These are phyloP conservation scores for Chamaecyparis obtusa DNA, from an alignment of 75 land plant genomes.

Conservation along the genomic window DNA sequence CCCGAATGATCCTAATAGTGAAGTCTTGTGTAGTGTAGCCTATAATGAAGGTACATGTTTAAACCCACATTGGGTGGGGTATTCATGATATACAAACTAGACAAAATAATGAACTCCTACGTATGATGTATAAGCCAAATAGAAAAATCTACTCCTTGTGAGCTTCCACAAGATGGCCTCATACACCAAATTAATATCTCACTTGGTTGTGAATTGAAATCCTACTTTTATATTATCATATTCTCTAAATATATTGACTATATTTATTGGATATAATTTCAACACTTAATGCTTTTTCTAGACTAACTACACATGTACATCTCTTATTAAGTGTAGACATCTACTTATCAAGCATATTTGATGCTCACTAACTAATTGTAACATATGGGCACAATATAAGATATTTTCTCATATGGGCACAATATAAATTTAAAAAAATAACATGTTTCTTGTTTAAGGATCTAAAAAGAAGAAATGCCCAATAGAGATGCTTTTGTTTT, in stretches of 20 bases:
- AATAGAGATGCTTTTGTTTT: neutral
- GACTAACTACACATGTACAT: neutral
- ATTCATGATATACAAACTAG: too few species aligned
- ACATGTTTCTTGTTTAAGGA: neutral
- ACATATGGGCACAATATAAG: neutral
- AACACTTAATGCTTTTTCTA: neutral
- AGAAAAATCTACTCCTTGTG: neutral
- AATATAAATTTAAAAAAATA: neutral
- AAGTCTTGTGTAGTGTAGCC: too few species aligned
- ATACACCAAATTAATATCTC: neutral
- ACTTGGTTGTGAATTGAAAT: neutral
- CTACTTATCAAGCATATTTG: neutral
- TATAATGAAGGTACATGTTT: too few species aligned
- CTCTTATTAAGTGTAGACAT: neutral
- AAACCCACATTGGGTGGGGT: too few species aligned
- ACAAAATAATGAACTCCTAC: too few species aligned
- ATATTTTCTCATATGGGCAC: neutral
- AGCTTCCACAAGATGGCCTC: neutral
- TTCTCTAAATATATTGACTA: too few species aligned
- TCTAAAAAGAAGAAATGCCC: neutral
- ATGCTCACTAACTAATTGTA: neutral
- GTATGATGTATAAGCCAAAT: too few species aligned
- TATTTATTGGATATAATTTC: neutral
- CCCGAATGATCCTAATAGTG: too few species aligned
- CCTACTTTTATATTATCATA: neutral